These are phyloP conservation scores for Gossypium ekmanianum DNA, from an alignment of 345 rosid genomes.

Conservation along the genomic window DNA sequence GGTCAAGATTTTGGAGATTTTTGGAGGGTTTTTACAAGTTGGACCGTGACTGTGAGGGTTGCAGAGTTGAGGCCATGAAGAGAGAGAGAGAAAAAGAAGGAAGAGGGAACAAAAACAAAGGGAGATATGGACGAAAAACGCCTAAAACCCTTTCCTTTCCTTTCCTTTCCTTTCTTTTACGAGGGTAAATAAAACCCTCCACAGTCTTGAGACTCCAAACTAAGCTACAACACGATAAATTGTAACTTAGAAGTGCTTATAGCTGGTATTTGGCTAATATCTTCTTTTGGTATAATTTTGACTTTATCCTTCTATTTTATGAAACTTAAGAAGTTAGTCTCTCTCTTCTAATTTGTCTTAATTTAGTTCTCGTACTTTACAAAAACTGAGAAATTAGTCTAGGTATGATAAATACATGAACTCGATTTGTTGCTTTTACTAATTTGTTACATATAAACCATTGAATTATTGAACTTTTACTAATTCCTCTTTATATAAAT, in stretches of 20 bases:
- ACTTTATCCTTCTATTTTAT: too few species aligned
- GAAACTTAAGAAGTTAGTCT: too few species aligned
- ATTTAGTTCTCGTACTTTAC: too few species aligned
- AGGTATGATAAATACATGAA: too few species aligned
- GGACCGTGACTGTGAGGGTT: conserved; percentile 20
- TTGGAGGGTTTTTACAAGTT: conserved; percentile 25
- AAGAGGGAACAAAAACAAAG: not conserved
- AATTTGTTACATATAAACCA: too few species aligned
- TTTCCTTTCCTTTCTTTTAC: conserved; percentile 3
- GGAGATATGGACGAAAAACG: not conserved
- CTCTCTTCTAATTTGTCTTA: too few species aligned
- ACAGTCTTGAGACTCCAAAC: not conserved
- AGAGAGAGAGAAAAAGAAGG: not conserved
- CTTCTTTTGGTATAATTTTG: not conserved
- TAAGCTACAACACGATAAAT: not conserved
- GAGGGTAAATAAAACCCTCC: conserved; percentile 11
- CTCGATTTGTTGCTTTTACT: too few species aligned
- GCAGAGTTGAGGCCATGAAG: conserved; percentile 21
- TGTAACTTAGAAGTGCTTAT: not conserved
- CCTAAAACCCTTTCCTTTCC: conserved; percentile 30
- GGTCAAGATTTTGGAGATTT: conserved; percentile 7
- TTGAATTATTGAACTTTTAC: too few species aligned
- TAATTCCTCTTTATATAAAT: too few species aligned
- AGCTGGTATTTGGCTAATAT: not conserved
- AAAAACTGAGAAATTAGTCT: too few species aligned